Percentiles rank a stretch among this genome's conserved stretches.
These are phyloP conservation scores for Fraxinus sp. DNA, from an alignment of 305 asterid species.

Conservation along the genomic window DNA sequence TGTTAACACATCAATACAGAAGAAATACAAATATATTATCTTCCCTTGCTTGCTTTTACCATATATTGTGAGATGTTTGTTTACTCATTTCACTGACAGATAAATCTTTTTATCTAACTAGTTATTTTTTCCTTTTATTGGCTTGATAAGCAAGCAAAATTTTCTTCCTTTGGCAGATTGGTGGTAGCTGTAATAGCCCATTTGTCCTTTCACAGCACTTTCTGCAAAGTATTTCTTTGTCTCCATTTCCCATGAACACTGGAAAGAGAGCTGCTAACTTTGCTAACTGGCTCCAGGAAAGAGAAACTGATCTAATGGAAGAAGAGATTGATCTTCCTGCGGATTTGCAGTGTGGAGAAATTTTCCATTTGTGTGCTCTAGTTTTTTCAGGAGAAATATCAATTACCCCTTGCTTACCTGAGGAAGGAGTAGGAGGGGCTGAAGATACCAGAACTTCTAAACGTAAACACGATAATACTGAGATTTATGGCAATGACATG, in stretches of 20 bases:
- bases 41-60: slow-evolving; percentile 12
- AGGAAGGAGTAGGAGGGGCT: slow-evolving; percentile 89
- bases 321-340: slow-evolving; percentile 64
- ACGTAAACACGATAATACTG: slow-evolving; percentile 49
- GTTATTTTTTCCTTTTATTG: slow-evolving; percentile 14
- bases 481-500: slow-evolving; percentile 45
- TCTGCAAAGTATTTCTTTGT: slow-evolving; percentile 60
- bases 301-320: slow-evolving; percentile 65
- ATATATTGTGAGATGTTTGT: slow-evolving; percentile 19
- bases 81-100: slow-evolving; percentile 1
- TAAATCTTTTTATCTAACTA: slow-evolving; percentile 7
- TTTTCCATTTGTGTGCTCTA: slow-evolving; percentile 66
- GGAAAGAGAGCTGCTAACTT: slow-evolving; percentile 77
- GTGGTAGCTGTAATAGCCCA: slow-evolving; percentile 63
- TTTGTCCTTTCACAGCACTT: slow-evolving; percentile 81
- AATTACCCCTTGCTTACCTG: slow-evolving; percentile 67
- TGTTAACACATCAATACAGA: neutral
- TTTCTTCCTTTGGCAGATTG: slow-evolving; percentile 61
- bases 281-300: slow-evolving; percentile 74
- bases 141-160: slow-evolving; percentile 20
- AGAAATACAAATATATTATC: neutral
- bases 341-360: slow-evolving; percentile 89
- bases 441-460: slow-evolving; percentile 78
- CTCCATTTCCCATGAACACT: slow-evolving; percentile 70
- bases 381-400: slow-evolving; percentile 68